Evolutionary conservation across 129 eudicot genomes (phyloP).

Genomic region (Solidago caesia): DNA sequence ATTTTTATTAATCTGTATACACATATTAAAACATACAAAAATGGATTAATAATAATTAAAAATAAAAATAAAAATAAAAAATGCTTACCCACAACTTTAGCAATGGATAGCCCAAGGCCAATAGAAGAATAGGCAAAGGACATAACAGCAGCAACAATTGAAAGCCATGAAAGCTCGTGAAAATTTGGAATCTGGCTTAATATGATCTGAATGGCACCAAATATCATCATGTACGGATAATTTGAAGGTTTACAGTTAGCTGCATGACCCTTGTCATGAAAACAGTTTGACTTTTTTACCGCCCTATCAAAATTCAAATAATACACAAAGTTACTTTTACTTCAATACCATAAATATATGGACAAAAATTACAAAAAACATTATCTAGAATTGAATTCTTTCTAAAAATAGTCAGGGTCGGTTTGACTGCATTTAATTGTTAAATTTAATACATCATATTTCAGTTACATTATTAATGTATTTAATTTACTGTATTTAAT

Average conservation of each 20-base stretch:
- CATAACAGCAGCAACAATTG: conserved; percentile 76
- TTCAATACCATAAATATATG: background rate
- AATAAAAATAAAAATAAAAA: background rate
- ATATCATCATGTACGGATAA: conserved; percentile 58
- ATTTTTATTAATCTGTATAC: background rate
- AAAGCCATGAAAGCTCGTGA: conserved; percentile 74
- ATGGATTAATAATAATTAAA: background rate
- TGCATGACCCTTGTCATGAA: conserved; percentile 52
- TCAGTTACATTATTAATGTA: too few relatives aligned
- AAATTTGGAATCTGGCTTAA: conserved; percentile 78
- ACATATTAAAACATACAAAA: too few relatives aligned
- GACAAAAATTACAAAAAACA: background rate
- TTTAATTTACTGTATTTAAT: too few relatives aligned
- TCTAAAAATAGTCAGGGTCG: background rate
- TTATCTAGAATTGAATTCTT: background rate
- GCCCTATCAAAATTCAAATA: conserved; percentile 42
- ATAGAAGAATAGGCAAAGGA: conserved; percentile 77
- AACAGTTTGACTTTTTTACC: conserved; percentile 66
- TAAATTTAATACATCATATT: too few relatives aligned
- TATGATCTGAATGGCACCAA: conserved; percentile 55
- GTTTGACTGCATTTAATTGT: background rate
- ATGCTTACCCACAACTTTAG: conserved; percentile 40
- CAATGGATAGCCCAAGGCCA: conserved; percentile 74
- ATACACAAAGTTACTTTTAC: background rate
- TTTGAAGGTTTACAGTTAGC: conserved; percentile 39